Evolutionary conservation across 75 land plant genomes (phyloP).

Genomic region (Adiantum capillusveneris): DNA sequence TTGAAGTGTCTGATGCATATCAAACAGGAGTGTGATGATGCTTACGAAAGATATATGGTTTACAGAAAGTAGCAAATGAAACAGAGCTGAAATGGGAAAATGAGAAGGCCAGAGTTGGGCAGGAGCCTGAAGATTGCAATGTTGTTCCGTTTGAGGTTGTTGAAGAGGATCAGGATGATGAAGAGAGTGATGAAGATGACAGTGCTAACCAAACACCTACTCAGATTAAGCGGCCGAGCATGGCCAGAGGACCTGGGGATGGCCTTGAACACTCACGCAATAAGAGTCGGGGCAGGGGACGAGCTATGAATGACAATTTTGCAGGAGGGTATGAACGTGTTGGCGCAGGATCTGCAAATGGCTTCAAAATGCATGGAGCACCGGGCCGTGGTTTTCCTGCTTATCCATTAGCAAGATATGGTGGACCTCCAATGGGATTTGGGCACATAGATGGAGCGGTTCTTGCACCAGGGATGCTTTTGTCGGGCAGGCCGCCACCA

Average conservation of each 20-base stretch:
- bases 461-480: slow-evolving; percentile 55
- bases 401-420: too few relatives aligned
- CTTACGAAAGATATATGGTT: too few relatives aligned
- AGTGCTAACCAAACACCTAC: slow-evolving; percentile 24
- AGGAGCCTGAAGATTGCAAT: slow-evolving; percentile 58
- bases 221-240: not conserved
- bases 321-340: too few relatives aligned
- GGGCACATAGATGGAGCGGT: slow-evolving; percentile 11
- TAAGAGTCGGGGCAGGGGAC: slow-evolving; percentile 44
- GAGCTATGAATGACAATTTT: not conserved
- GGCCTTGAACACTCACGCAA: slow-evolving; percentile 5
- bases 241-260: too few relatives aligned
- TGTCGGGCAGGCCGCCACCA: slow-evolving; percentile 65
- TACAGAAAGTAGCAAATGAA: slow-evolving; percentile 60
- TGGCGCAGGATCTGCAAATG: too few relatives aligned
- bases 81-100: slow-evolving; percentile 85
- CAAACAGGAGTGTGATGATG: too few relatives aligned
- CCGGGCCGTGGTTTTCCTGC: too few relatives aligned
- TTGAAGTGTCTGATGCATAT: too few relatives aligned
- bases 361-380: too few relatives aligned
- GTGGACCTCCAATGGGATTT: too few relatives aligned
- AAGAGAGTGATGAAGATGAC: slow-evolving; percentile 85
- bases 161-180: slow-evolving; percentile 94
- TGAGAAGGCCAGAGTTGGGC: slow-evolving; percentile 70
- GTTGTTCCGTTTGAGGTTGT: slow-evolving; percentile 89